These are phyloP conservation scores for Boletus bicolor DNA, from an alignment of 768 basidiomycete species.

Conservation along the genomic window DNA sequence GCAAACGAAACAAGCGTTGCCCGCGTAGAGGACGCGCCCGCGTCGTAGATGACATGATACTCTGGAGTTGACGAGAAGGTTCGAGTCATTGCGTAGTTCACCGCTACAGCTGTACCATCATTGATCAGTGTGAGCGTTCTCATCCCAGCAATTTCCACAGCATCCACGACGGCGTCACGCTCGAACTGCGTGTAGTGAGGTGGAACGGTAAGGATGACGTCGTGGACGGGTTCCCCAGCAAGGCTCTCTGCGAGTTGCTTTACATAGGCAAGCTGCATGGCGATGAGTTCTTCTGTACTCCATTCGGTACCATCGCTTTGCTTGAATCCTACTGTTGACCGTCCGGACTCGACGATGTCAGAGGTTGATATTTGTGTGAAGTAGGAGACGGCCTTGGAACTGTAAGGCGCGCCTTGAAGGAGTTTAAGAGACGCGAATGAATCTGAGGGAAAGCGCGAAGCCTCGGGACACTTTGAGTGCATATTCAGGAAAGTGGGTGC, in stretches of 20 bases:
- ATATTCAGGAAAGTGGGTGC: neutral
- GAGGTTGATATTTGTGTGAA: slow-evolving; percentile 55
- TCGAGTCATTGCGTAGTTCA: slow-evolving; percentile 98
- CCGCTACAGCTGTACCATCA: slow-evolving; percentile 92
- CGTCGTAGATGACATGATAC: slow-evolving; percentile 91
- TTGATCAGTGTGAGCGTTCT: slow-evolving; percentile 81
- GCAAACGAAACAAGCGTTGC: slow-evolving; percentile 76
- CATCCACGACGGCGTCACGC: slow-evolving; percentile 87
- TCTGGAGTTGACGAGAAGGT: slow-evolving; percentile 70
- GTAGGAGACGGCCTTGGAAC: slow-evolving; percentile 57
- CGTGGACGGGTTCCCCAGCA: slow-evolving; percentile 72
- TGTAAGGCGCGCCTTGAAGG: slow-evolving; percentile 67
- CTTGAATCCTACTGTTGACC: slow-evolving; percentile 58
- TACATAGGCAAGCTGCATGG: slow-evolving; percentile 91
- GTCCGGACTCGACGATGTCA: slow-evolving; percentile 49
- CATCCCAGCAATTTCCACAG: slow-evolving; percentile 87
- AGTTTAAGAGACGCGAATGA: slow-evolving; percentile 85
- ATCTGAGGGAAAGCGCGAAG: slow-evolving; percentile 86
- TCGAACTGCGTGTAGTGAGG: slow-evolving; percentile 89
- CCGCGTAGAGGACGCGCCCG: slow-evolving; percentile 78
- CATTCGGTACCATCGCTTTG: slow-evolving; percentile 67
- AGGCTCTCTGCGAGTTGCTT: slow-evolving; percentile 80
- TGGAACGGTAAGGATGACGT: slow-evolving; percentile 88
- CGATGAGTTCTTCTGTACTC: slow-evolving; percentile 87
- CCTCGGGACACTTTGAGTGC: slow-evolving; percentile 44